These are phyloP conservation scores for Dissophora globulifera DNA, from an alignment of 192 early-diverging fungal species.

Conservation along the genomic window DNA sequence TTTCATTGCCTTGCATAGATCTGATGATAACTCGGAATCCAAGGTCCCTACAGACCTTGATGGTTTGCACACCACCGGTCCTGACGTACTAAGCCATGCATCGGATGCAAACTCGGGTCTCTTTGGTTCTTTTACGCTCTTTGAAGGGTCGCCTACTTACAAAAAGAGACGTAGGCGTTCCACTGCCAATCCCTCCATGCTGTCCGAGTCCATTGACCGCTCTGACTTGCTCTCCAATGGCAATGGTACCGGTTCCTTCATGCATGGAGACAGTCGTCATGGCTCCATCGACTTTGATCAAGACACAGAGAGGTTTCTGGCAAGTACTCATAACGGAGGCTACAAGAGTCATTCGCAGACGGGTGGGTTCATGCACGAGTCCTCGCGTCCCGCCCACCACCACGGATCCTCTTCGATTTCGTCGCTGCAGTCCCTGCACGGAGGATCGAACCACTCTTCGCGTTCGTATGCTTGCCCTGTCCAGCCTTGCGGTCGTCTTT, in stretches of 20 bases:
- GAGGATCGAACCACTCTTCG: constrained; percentile 22
- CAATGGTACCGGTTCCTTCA: background rate
- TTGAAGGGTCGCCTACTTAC: constrained; percentile 77
- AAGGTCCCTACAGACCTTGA: constrained; percentile 48
- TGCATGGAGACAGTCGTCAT: constrained; percentile 22
- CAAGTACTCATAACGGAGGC: background rate
- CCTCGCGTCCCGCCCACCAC: constrained; percentile 20
- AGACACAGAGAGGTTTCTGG: constrained; percentile 24
- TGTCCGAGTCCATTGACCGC: constrained; percentile 36
- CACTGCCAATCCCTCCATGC: constrained; percentile 57
- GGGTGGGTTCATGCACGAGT: constrained; percentile 10
- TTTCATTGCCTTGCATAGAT: constrained; percentile 9
- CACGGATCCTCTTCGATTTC: constrained; percentile 49
- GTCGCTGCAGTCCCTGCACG: constrained; percentile 27
- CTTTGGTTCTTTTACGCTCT: constrained; percentile 68
- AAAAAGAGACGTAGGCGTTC: constrained; percentile 74
- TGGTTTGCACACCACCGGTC: constrained; percentile 2
- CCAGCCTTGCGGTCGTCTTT: constrained; percentile 59
- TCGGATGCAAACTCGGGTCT: constrained; percentile 53
- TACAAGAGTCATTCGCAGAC: background rate
- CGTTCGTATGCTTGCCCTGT: constrained; percentile 64
- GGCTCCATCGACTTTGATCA: constrained; percentile 34
- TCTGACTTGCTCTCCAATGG: constrained; percentile 15
- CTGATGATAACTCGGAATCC: constrained; percentile 58
- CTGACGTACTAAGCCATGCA: constrained; percentile 15